Evolutionary conservation across 2,329 filamentous ascomycete genomes (phyloP).

Genomic region (Thielaviopsis musarum): DNA sequence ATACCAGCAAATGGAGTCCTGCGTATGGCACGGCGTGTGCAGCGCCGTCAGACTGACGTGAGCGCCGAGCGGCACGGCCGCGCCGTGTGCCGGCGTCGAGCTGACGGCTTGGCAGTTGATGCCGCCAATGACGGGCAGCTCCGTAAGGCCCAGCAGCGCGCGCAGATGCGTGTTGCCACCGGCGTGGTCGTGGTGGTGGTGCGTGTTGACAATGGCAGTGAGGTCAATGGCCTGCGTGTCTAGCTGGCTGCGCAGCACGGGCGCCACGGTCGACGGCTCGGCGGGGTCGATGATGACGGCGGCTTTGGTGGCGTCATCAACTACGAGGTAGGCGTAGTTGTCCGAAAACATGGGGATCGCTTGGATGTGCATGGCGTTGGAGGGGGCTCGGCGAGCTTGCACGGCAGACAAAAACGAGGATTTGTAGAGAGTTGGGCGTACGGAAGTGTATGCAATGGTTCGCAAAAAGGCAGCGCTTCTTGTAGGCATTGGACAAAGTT

Average conservation of each 20-base stretch:
- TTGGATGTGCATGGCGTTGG: constrained; percentile 63
- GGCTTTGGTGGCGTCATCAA: constrained; percentile 64
- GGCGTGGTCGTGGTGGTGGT: constrained; percentile 90
- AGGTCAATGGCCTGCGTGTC: constrained; percentile 59
- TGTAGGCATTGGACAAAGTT: background rate
- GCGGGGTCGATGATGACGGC: constrained; percentile 68
- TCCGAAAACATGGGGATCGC: constrained; percentile 84
- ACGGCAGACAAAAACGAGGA: background rate
- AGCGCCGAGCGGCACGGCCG: constrained; percentile 65
- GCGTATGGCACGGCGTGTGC: constrained; percentile 96
- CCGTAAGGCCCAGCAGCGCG: constrained; percentile 30
- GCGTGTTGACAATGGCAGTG: constrained; percentile 84
- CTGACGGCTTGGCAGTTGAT: constrained; percentile 71
- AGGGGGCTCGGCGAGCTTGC: constrained; percentile 3
- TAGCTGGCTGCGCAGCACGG: constrained; percentile 56
- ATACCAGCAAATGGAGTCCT: constrained; percentile 94
- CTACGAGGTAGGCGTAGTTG: constrained; percentile 73
- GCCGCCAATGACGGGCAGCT: constrained; percentile 69
- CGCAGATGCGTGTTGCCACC: constrained; percentile 60
- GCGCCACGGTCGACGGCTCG: constrained; percentile 48
- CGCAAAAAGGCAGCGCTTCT: background rate
- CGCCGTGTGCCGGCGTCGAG: constrained; percentile 55
- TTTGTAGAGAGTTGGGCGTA: background rate
- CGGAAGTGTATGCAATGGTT: background rate
- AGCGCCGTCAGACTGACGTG: constrained; percentile 47